Conservation (phyloP, 1,139 yeast species). For the Diutina scorzettiae region DNA sequence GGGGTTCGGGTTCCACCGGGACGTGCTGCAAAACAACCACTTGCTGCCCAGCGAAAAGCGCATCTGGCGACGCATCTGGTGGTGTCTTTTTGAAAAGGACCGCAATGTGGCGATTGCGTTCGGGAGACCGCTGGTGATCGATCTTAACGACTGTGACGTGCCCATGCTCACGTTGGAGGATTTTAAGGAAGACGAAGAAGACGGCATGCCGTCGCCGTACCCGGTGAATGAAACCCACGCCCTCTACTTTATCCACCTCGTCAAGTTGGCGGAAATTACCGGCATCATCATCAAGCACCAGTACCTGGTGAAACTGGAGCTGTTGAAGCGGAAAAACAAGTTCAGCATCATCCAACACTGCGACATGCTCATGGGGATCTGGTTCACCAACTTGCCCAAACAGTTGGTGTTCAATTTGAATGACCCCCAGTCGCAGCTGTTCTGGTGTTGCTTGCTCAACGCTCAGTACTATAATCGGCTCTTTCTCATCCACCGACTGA, state of each 20-base stretch:
- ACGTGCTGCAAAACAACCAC: conserved; percentile 22
- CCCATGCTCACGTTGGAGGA: conserved; percentile 61
- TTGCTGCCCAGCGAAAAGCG: conserved; percentile 33
- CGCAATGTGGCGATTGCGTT: conserved; percentile 62
- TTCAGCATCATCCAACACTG: conserved; percentile 56
- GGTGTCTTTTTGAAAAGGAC: conserved; percentile 69
- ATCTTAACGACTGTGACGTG: conserved; percentile 67
- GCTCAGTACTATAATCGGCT: conserved; percentile 65
- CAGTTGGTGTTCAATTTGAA: conserved; percentile 51
- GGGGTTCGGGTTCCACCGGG: conserved; percentile 68
- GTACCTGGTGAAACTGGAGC: conserved; percentile 59
- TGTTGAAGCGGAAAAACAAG: conserved; percentile 33
- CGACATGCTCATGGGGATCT: conserved; percentile 69
- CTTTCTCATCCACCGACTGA: conserved; percentile 62
- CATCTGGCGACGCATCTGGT: conserved; percentile 65
- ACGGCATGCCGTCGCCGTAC: conserved; percentile 29
- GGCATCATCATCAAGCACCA: conserved; percentile 65
- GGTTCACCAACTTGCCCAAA: conserved; percentile 63
- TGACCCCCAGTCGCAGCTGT: conserved; percentile 39
- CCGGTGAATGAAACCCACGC: conserved; percentile 38
- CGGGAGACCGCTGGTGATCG: conserved; percentile 63
- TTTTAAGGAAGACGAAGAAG: conserved; percentile 38
- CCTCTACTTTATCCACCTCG: conserved; percentile 48
- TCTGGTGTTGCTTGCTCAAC: conserved; percentile 51
- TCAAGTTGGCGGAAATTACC: conserved; percentile 62